Conservation (phyloP, 768 basidiomycete species). For the Hortiboletus flavorubellus region DNA sequence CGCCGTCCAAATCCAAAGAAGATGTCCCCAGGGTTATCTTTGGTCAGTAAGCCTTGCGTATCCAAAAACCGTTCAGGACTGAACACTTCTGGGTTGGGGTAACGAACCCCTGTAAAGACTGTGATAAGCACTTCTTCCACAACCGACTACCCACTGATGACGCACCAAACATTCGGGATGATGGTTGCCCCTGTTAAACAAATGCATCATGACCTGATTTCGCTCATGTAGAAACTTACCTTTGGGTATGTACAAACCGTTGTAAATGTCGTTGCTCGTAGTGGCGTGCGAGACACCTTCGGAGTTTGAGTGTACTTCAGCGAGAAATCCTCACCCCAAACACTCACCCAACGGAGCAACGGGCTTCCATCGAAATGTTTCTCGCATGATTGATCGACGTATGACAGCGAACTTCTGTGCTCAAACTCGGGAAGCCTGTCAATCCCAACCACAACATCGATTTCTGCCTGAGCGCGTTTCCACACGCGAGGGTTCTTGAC, state of each 20-base stretch:
- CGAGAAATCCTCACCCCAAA: too few relatives aligned
- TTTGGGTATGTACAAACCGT: constrained; percentile 48
- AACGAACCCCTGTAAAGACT: constrained; percentile 2
- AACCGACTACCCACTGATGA: neutral
- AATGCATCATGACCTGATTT: neutral
- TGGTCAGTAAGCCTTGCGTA: neutral
- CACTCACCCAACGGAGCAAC: neutral
- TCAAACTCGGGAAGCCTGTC: constrained; percentile 1
- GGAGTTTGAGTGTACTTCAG: neutral
- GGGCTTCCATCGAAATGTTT: constrained; percentile 4
- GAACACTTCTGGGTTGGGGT: constrained; percentile 10
- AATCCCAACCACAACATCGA: constrained; percentile 1
- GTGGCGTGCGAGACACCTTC: constrained; percentile 20
- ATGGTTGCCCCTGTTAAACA: constrained; percentile 3
- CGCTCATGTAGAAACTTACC: constrained; percentile 23
- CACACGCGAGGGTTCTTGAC: constrained; percentile 8
- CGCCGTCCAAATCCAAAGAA: constrained; percentile 11
- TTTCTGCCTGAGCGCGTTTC: constrained; percentile 13
- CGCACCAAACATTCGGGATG: constrained; percentile 7
- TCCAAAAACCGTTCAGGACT: constrained; percentile 14
- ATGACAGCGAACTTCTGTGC: constrained; percentile 7
- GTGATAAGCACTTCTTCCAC: neutral
- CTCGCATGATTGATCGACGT: constrained; percentile 6
- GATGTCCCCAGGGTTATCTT: neutral
- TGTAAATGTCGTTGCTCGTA: constrained; percentile 38